phyloP scores from a whole-genome alignment of 768 basidiomycete genomes.

The Lentinula guzmanii region DNA sequence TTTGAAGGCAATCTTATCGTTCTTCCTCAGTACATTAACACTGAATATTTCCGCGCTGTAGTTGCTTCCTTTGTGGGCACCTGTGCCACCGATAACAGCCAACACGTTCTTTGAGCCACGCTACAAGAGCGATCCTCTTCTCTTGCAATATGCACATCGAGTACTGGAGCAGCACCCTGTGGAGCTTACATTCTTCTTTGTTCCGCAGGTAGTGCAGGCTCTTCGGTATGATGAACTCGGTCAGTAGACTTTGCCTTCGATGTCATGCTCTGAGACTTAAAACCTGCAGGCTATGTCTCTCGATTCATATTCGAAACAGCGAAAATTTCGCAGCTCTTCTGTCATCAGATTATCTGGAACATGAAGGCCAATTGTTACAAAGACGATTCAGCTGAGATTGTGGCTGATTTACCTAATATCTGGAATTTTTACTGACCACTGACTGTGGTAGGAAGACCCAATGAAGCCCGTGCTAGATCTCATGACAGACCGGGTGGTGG shows the following conservation, averaged over 20 bases:
- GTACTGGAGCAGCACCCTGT: conserved; percentile 94
- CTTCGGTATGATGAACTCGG: conserved; percentile 86
- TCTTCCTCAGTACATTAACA: background rate
- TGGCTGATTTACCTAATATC: conserved; percentile 25
- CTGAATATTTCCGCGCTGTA: conserved; percentile 22
- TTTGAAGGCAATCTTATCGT: conserved; percentile 51
- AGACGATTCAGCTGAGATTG: conserved; percentile 83
- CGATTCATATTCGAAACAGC: conserved; percentile 96
- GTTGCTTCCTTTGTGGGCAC: conserved; percentile 86
- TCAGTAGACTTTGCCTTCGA: conserved; percentile 24
- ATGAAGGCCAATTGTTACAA: conserved; percentile 99
- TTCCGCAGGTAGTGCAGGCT: conserved; percentile 97
- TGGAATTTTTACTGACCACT: background rate
- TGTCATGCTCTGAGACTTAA: background rate
- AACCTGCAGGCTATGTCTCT: conserved; percentile 74
- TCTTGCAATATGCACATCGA: conserved; percentile 94
- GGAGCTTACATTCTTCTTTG: conserved; percentile 95
- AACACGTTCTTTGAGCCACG: conserved; percentile 81
- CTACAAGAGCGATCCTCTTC: conserved; percentile 75
- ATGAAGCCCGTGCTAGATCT: conserved; percentile 94
- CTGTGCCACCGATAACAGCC: conserved; percentile 80
- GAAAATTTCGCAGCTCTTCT: conserved; percentile 95
- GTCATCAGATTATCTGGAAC: conserved; percentile 99
- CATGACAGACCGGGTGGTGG: conserved; percentile 77
- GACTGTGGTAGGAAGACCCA: conserved; percentile 67